Percentiles rank a stretch among this genome's conserved stretches.
Conservation (phyloP, 1,284 basidiomycete species). For the Tremellales sp. region DNA sequence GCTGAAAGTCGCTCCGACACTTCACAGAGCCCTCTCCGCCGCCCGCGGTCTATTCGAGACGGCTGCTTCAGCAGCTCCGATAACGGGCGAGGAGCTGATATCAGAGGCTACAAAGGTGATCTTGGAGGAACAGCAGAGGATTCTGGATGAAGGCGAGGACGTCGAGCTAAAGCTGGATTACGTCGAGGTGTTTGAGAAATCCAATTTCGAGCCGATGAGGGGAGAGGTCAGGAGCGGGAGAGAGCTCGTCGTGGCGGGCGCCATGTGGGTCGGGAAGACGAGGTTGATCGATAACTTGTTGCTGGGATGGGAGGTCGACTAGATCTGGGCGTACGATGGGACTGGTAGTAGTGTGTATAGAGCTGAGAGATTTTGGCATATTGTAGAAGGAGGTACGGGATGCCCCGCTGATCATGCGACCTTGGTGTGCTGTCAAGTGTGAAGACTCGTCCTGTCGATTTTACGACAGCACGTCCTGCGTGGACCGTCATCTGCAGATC, state of each 20-base stretch:
- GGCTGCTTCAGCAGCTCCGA: slow-evolving; percentile 29
- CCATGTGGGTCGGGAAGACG: slow-evolving; percentile 80
- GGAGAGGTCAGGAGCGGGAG: slow-evolving; percentile 37
- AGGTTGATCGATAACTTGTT: slow-evolving; percentile 91
- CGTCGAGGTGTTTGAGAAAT: slow-evolving; percentile 79
- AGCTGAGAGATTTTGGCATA: too few relatives aligned
- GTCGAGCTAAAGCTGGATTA: slow-evolving; percentile 73
- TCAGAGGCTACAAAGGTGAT: slow-evolving; percentile 46
- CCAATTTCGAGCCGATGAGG: slow-evolving; percentile 56
- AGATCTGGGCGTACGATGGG: too few relatives aligned
- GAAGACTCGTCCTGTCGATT: too few relatives aligned
- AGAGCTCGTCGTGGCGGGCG: slow-evolving; percentile 78
- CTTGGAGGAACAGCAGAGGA: slow-evolving; percentile 44
- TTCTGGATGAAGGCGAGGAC: slow-evolving; percentile 44
- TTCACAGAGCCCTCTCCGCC: slow-evolving; percentile 65
- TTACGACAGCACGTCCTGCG: too few relatives aligned
- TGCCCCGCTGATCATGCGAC: too few relatives aligned
- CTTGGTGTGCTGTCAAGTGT: too few relatives aligned
- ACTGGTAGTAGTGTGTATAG: too few relatives aligned
- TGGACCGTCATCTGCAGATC: too few relatives aligned
- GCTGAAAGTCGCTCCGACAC: slow-evolving; percentile 63
- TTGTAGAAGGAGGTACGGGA: too few relatives aligned
- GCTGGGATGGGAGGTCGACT: slow-evolving; percentile 56
- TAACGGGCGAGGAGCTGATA: slow-evolving; percentile 57
- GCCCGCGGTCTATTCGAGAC: slow-evolving; percentile 57